A percentile compares a stretch with the other conserved stretches of the same genome.
Evolutionary conservation across 805 yeast genomes (phyloP).

Genomic region (Saturnispora bothae): DNA sequence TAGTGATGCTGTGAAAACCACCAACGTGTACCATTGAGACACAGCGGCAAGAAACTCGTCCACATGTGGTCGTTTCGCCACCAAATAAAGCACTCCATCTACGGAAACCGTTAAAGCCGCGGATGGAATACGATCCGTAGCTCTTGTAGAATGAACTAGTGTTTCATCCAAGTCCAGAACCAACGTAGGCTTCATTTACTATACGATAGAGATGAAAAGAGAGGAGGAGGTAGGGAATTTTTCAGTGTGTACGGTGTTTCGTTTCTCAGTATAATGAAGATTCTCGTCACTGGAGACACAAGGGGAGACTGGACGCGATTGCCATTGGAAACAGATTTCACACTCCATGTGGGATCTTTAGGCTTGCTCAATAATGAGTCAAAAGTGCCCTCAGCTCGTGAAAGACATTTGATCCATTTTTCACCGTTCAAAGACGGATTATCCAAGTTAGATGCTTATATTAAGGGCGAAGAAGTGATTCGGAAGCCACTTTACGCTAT

Average conservation of each 20-base stretch:
- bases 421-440: constrained; percentile 81
- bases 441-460: constrained; percentile 33
- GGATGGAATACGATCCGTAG: background rate
- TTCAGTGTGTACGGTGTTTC: background rate
- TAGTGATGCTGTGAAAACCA: constrained; percentile 90
- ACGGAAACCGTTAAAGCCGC: background rate
- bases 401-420: constrained; percentile 5
- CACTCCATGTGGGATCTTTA: background rate
- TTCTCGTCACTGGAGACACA: background rate
- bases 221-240: no score
- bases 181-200: constrained; percentile 31
- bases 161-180: constrained; percentile 92
- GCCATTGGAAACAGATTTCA: background rate
- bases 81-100: constrained; percentile 49
- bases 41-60: constrained; percentile 74
- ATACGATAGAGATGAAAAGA: no score
- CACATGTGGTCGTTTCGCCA: constrained; percentile 86
- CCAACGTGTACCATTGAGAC: constrained; percentile 77
- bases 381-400: background rate
- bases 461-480: constrained; percentile 33
- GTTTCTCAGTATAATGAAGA: background rate
- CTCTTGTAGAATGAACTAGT: constrained; percentile 62
- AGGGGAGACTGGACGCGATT: background rate
- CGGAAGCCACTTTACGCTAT: constrained; percentile 63
- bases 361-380: background rate